These are phyloP conservation scores for Vickermania spadyakhi DNA, from an alignment of 208 protist genomes.

Conservation along the genomic window DNA sequence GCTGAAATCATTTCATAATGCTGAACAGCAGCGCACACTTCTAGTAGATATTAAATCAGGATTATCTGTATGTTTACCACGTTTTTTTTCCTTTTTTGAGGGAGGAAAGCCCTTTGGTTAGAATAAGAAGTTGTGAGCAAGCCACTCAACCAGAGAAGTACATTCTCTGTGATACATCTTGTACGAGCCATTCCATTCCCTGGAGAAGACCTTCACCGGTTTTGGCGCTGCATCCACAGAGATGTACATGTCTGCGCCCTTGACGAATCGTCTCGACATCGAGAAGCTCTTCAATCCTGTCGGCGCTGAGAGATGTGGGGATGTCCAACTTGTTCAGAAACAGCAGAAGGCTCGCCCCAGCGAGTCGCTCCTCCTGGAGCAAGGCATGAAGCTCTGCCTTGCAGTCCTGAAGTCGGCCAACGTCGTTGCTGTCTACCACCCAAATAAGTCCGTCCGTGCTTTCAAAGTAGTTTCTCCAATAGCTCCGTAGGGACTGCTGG, in stretches of 20 bases:
- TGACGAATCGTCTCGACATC: constrained; percentile 77
- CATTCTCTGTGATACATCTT: constrained; percentile 93
- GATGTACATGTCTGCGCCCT: constrained; percentile 88
- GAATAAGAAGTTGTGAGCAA: no score
- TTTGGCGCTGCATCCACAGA: constrained; percentile 94
- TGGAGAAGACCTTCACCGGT: constrained; percentile 93
- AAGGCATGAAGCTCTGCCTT: constrained; percentile 92
- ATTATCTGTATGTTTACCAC: no score
- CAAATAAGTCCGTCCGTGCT: constrained; percentile 95
- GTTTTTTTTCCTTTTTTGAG: no score
- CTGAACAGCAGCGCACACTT: no score
- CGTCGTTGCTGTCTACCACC: constrained; percentile 96
- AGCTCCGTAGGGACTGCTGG: constrained; percentile 98
- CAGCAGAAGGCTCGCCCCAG: constrained; percentile 98
- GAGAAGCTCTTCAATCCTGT: constrained; percentile 54
- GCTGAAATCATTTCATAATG: no score
- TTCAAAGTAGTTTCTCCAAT: constrained; percentile 98
- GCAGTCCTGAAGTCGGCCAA: constrained; percentile 86
- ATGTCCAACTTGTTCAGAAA: constrained; percentile 99
- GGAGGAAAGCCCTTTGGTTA: no score
- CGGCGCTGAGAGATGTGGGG: constrained; percentile 42
- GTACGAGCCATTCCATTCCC: constrained; percentile 98
- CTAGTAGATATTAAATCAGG: no score
- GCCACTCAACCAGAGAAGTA: constrained; percentile 80
- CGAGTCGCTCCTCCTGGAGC: constrained; percentile 95